These are phyloP conservation scores for Saccharomycopsis crataegensis DNA, from an alignment of 1,139 yeast species.

Conservation along the genomic window DNA sequence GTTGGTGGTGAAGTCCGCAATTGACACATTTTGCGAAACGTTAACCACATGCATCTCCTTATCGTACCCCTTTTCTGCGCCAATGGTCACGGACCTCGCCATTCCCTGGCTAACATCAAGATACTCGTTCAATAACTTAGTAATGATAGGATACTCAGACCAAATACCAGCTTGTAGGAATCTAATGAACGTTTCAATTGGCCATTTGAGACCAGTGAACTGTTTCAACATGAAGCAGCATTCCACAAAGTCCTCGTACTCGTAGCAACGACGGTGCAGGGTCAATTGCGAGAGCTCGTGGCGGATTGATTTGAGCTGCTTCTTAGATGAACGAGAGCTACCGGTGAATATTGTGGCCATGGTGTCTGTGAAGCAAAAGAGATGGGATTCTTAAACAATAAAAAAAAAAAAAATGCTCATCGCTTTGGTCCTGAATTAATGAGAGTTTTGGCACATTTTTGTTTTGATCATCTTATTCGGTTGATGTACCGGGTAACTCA, in stretches of 20 bases:
- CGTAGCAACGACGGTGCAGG: conserved; percentile 3
- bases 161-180: not conserved
- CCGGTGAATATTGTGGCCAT: too few species aligned
- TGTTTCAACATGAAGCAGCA: not conserved
- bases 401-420: too few species aligned
- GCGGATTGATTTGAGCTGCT: not conserved
- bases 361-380: too few species aligned
- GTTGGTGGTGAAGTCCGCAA: not conserved
- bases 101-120: not conserved
- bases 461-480: too few species aligned
- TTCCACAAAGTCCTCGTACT: conserved; percentile 1
- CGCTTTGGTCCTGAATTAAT: too few species aligned
- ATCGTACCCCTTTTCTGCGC: not conserved
- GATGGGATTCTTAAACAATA: too few species aligned
- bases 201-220: not conserved
- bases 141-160: conserved; percentile 3
- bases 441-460: too few species aligned
- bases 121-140: not conserved
- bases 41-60: not conserved
- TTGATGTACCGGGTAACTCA: too few species aligned
- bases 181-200: not conserved
- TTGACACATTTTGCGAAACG: not conserved
- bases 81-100: not conserved
- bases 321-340: too few species aligned
- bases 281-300: not conserved